These are phyloP conservation scores for Calonectria pauciramosa DNA, from an alignment of 2,329 filamentous ascomycete genomes.

Conservation along the genomic window DNA sequence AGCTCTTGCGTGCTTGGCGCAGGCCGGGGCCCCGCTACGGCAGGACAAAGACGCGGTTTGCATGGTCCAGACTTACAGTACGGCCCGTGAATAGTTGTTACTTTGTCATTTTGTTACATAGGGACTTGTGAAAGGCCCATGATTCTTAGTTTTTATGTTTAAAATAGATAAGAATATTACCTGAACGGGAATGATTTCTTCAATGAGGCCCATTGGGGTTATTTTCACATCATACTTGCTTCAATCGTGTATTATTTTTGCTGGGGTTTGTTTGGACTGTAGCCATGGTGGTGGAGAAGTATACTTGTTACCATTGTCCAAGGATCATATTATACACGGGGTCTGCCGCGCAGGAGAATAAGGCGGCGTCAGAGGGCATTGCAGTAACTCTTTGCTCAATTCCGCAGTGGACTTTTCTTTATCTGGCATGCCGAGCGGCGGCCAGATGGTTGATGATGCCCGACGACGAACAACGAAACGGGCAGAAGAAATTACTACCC, in stretches of 20 bases:
- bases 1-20: slow-evolving; percentile 6
- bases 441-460: neutral
- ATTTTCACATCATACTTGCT: neutral
- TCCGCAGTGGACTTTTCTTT: neutral
- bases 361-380: neutral
- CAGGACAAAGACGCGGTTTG: slow-evolving; percentile 11
- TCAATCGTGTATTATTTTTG: neutral
- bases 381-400: neutral
- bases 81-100: neutral
- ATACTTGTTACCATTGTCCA: neutral
- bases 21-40: slow-evolving; percentile 22
- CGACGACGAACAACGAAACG: neutral
- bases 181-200: neutral
- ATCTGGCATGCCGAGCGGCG: neutral
- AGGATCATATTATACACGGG: neutral
- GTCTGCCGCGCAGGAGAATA: neutral
- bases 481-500: neutral
- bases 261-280: neutral
- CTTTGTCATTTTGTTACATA: neutral
- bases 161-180: neutral
- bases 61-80: slow-evolving; percentile 15
- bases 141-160: neutral
- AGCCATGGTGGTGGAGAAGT: neutral
- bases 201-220: neutral
- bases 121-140: neutral